phyloP scores from a whole-genome alignment of 441 rosid genomes.

The Adansonia madagascariensis region DNA sequence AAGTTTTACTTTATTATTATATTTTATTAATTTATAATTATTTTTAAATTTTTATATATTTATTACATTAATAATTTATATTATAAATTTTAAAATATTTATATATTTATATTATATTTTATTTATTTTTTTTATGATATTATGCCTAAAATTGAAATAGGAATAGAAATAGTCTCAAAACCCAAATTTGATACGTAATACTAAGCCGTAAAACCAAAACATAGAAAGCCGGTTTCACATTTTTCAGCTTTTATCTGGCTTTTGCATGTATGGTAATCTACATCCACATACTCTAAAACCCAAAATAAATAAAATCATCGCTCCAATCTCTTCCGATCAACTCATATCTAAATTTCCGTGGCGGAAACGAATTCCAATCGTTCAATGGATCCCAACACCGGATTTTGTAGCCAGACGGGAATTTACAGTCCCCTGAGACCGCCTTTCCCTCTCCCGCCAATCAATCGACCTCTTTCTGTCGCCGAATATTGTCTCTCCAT shows the following conservation, averaged over 20 bases:
- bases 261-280: neutral
- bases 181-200: neutral
- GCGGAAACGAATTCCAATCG: constrained; percentile 18
- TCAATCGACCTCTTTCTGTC: constrained; percentile 56
- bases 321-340: neutral
- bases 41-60: too few relatives aligned
- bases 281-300: neutral
- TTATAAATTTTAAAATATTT: too few relatives aligned
- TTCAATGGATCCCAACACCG: constrained; percentile 48
- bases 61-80: too few relatives aligned
- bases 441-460: constrained; percentile 52
- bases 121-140: too few relatives aligned
- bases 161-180: neutral
- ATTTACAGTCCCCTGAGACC: constrained; percentile 54
- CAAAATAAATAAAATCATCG: neutral
- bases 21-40: too few relatives aligned
- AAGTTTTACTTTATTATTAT: too few relatives aligned
- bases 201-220: too few relatives aligned
- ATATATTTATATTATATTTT: too few relatives aligned
- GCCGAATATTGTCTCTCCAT: constrained; percentile 55
- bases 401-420: constrained; percentile 51
- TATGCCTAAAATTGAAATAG: too few relatives aligned
- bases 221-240: too few relatives aligned
- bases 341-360: neutral
- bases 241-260: too few relatives aligned